Evolutionary conservation across 1,284 basidiomycete species (phyloP).

Genomic region (Marasmius sp.): DNA sequence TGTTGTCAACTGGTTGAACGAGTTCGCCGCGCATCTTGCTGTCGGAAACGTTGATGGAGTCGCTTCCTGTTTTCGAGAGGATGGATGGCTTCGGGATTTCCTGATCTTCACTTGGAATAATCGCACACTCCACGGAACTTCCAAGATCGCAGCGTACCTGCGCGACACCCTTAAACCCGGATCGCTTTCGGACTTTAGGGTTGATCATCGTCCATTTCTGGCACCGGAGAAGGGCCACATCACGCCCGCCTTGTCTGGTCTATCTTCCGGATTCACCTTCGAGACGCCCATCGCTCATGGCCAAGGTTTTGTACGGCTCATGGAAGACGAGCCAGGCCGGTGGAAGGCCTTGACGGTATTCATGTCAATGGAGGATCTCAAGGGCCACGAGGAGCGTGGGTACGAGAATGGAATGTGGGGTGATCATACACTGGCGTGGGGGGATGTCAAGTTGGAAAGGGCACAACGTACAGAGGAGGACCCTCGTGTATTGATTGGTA

Average conservation of each 20-base stretch:
- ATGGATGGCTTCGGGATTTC: constrained; percentile 37
- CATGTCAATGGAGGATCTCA: constrained; percentile 28
- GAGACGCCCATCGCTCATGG: constrained; percentile 36
- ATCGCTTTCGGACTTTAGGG: constrained; percentile 25
- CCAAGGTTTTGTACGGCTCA: constrained; percentile 36
- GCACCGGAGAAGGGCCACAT: constrained; percentile 24
- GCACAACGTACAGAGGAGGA: constrained; percentile 27
- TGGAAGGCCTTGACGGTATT: constrained; percentile 36
- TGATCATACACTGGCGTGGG: constrained; percentile 32
- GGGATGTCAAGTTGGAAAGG: constrained; percentile 24
- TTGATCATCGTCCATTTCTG: constrained; percentile 28
- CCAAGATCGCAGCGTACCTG: constrained; percentile 28
- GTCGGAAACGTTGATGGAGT: constrained; percentile 19
- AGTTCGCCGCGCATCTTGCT: constrained; percentile 18
- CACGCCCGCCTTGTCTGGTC: constrained; percentile 19
- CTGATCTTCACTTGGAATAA: constrained; percentile 37
- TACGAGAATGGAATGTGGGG: constrained; percentile 30
- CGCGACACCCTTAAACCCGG: constrained; percentile 21
- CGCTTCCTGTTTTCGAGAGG: constrained; percentile 23
- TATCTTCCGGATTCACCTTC: constrained; percentile 40
- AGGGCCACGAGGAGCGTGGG: constrained; percentile 33
- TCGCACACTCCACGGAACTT: constrained; percentile 29
- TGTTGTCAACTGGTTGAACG: constrained; percentile 18
- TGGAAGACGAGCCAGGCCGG: constrained; percentile 18
- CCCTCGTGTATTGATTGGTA: constrained; percentile 35